Base-by-base conservation (phyloP, 306 rosid species). In the Citrullus colocynthis region DNA sequence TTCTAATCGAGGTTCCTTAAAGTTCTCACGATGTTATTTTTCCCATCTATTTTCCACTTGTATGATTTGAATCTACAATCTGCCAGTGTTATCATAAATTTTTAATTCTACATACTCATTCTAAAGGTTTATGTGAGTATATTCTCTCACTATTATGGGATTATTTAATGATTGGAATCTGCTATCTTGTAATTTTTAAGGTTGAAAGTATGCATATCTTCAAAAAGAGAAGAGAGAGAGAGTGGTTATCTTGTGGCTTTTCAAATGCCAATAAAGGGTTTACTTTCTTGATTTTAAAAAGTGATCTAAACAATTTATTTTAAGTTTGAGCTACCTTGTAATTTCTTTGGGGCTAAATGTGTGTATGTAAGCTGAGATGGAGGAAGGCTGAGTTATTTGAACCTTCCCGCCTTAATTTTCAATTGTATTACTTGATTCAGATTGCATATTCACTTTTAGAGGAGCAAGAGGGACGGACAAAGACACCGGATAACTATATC, bases 401-500 rank as follows among this genome's bases (percentile, higher is more conserved):
- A 71, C 41, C 62, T 52, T 73, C 62, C 62, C 45, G 11, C 65
- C 49, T 80, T 65, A 60, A 78, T 75, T 74, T 76, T 76, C 80
- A 76, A 82, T 30, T 74, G n/a, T 52, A 74, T 74, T 74, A 30
- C 44, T 74, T 51, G 57, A 24, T 78, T 78, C 86, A 96, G 99
- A 96, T 96, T 85, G 99, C 99, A 51, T 92, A 88, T 82, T 73
- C 98, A 7, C 80, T 96, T 82, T 80, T 96, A 82, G 97, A 92
- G 90, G 99, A 88, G 85, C 99, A 96, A 89, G 99, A 92, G 87
- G 99, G 98, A 49, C 88, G 84, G 52, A 83, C 80, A 80, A 88
- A 85, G 82, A 77, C 60, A 48, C 81, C 84, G 55, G 89, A 88
- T 83, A 93, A 87, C 81, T 89, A 88, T 80, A 96, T 96, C 84